Base-by-base conservation (phyloP, 1,284 basidiomycete genomes). In the Mycosarcoma maydis region DNA sequence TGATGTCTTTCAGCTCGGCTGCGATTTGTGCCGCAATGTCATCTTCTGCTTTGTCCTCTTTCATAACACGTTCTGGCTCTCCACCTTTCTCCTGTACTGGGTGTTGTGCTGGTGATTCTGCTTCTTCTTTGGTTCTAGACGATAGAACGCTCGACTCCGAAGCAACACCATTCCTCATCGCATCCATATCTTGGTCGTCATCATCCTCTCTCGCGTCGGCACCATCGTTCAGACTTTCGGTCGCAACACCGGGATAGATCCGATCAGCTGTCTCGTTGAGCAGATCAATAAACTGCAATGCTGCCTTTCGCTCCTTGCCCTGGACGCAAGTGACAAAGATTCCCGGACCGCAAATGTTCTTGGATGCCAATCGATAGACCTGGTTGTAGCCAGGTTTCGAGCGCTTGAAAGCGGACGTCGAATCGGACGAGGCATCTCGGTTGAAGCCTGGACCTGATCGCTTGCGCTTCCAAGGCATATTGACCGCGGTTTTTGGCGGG, bases 11-110 rank as follows among this genome's bases (percentile, higher is more conserved):
- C 3, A 80, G 60, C 30, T 80, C 78, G 22, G 71, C 64, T 19
- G 59, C 60, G 27, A 80, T 77, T 41, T 79, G 73, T 22, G 72
- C 59, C 52, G 77, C 77, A 24, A 80, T 73, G 36, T 78, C 78
- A 46, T 66, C 59, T 2, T 66, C 58, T 17, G 14, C 48, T 4
- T 38, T n/a, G n/a, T n/a, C n/a, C n/a, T n/a, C n/a, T n/a, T n/a
- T n/a, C n/a, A n/a, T n/a, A n/a, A n/a, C n/a, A n/a, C n/a, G n/a
- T n/a, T n/a, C n/a, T n/a, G n/a, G n/a, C n/a, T n/a, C 33, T 46
- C n/a, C 45, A 0, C 34, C 33, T 27, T 45, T 30, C 29, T 22
- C 6, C 13, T 20, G n/a, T 9, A 20, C 36, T 5, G 23, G 13
- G 7, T 6, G 13, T 29, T 59, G 17, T 32, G 6, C n/a, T n/a